Percentiles rank a stretch among this genome's conserved stretches.
Evolutionary conservation across 495 filamentous ascomycete species (phyloP).

Genomic region (Xylaria bambusicola): DNA sequence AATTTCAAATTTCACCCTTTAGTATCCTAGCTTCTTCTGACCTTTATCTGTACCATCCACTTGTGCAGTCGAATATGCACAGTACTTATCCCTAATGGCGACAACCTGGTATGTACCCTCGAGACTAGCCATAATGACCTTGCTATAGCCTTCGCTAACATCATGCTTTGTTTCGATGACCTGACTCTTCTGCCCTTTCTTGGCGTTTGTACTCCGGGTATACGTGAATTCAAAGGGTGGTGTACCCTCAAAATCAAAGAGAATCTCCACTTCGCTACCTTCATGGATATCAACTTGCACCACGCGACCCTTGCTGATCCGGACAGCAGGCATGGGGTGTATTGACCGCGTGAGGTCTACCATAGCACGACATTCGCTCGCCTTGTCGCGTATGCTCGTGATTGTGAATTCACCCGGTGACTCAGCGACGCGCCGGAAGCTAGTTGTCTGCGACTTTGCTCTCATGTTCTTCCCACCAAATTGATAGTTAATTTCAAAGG

Average conservation of each 20-base stretch:
- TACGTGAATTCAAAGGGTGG: constrained; percentile 98
- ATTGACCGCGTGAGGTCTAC: constrained; percentile 77
- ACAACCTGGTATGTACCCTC: constrained; percentile 98
- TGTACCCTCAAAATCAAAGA: constrained; percentile 91
- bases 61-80: constrained; percentile 73
- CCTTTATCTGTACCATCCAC: constrained; percentile 47
- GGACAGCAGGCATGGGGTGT: constrained; percentile 87
- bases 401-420: constrained; percentile 85
- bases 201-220: constrained; percentile 81
- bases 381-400: constrained; percentile 77
- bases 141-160: constrained; percentile 74
- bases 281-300: constrained; percentile 91
- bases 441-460: constrained; percentile 72
- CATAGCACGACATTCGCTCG: constrained; percentile 78
- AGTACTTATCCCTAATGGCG: constrained; percentile 88
- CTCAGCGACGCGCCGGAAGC: constrained; percentile 89
- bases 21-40: constrained; percentile 23
- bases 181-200: constrained; percentile 71
- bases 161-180: constrained; percentile 89
- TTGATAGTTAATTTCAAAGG: constrained; percentile 89
- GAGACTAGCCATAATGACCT: constrained; percentile 78
- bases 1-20: background rate
- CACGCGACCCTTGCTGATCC: constrained; percentile 76
- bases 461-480: constrained; percentile 78
- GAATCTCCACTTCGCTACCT: constrained; percentile 86